These are phyloP conservation scores for Baudoinia panamericana DNA, from an alignment of 495 filamentous ascomycete genomes.

Conservation along the genomic window DNA sequence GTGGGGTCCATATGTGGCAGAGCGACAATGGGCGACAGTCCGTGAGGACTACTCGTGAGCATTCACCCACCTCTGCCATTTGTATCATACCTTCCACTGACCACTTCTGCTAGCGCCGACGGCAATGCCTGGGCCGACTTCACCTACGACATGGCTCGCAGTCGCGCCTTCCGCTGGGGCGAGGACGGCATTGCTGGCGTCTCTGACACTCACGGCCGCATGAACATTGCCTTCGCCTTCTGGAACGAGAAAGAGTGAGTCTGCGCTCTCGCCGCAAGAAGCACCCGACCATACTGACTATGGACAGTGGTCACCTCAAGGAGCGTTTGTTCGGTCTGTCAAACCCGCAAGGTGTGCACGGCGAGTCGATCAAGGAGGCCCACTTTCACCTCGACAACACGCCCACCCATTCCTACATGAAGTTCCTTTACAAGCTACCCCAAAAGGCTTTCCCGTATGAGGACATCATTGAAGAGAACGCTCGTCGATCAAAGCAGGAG, in stretches of 20 bases:
- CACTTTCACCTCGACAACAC: constrained; percentile 96
- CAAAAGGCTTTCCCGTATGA: constrained; percentile 86
- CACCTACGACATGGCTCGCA: constrained; percentile 78
- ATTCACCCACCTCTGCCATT: constrained; percentile 4
- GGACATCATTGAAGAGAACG: constrained; percentile 72
- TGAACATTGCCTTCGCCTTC: constrained; percentile 90
- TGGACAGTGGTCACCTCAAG: constrained; percentile 68
- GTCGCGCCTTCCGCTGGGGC: constrained; percentile 82
- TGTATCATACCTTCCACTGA: constrained; percentile 21
- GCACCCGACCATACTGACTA: constrained; percentile 12
- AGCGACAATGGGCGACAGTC: constrained; percentile 86
- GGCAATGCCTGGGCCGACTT: constrained; percentile 98
- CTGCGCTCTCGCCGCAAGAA: background rate
- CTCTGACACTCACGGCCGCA: constrained; percentile 74
- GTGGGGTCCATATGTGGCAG: constrained; percentile 72
- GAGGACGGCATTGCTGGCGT: constrained; percentile 96
- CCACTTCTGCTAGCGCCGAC: constrained; percentile 40
- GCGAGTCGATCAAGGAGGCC: constrained; percentile 88
- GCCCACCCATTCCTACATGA: constrained; percentile 93
- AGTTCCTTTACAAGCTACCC: constrained; percentile 93
- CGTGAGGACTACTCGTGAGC: constrained; percentile 86
- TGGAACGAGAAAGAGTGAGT: constrained; percentile 94
- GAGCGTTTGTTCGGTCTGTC: constrained; percentile 88
- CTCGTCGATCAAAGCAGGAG: constrained; percentile 55
- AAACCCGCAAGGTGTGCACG: constrained; percentile 93